phyloP scores from a whole-genome alignment of 1,139 yeast genomes.

The Pichia sp. region DNA sequence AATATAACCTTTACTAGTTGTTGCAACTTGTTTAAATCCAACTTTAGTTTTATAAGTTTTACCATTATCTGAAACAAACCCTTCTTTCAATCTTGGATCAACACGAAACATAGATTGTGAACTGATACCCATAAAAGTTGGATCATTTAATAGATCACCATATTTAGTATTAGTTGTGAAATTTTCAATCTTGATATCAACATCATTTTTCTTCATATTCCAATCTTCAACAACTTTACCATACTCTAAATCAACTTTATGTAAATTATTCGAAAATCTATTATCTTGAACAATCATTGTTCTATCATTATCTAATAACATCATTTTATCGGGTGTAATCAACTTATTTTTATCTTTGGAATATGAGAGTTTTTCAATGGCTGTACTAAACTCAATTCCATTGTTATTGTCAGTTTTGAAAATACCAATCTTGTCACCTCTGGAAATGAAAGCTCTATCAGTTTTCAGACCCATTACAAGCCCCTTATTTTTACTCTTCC shows the following conservation, averaged over 20 bases:
- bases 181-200: slow-evolving; percentile 39
- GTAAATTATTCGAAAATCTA: slow-evolving; percentile 39
- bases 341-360: slow-evolving; percentile 40
- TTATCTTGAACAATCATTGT: slow-evolving; percentile 58
- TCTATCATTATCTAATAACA: slow-evolving; percentile 72
- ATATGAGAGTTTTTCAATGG: slow-evolving; percentile 55
- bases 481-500: slow-evolving; percentile 45
- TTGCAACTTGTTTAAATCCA: slow-evolving; percentile 55
- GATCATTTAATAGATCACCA: slow-evolving; percentile 65
- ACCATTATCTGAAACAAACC: slow-evolving; percentile 46
- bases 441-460: slow-evolving; percentile 68
- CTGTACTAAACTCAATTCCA: slow-evolving; percentile 49
- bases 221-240: slow-evolving; percentile 84
- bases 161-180: slow-evolving; percentile 68
- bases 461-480: slow-evolving; percentile 65
- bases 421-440: slow-evolving; percentile 77
- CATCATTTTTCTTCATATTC: slow-evolving; percentile 36
- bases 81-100: slow-evolving; percentile 69
- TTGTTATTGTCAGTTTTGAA: slow-evolving; percentile 49
- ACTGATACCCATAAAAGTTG: slow-evolving; percentile 65
- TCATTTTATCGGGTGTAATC: slow-evolving; percentile 55
- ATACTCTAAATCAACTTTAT: slow-evolving; percentile 68
- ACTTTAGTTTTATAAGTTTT: slow-evolving; percentile 48
- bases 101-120: slow-evolving; percentile 58
- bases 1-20: slow-evolving; percentile 65